Evolutionary conservation across 208 protist species (phyloP).

Genomic region (Trypanosoma mega): DNA sequence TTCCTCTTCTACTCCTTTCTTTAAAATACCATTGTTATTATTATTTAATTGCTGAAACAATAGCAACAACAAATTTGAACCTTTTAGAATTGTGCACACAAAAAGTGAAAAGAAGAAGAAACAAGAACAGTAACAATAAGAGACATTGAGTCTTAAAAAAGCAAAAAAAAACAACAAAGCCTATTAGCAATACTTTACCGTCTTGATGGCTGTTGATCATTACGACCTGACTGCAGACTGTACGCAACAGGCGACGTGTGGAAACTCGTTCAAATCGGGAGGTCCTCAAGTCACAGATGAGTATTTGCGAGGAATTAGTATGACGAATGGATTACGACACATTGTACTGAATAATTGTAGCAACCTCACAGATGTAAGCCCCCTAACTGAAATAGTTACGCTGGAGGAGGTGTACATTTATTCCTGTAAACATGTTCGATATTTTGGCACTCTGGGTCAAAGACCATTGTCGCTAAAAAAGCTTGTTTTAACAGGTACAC

Average conservation of each 20-base stretch:
- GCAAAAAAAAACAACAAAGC: too few species aligned
- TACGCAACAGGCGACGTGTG: neutral
- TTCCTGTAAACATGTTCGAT: constrained; percentile 17
- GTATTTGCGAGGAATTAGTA: constrained; percentile 3
- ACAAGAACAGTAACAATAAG: too few species aligned
- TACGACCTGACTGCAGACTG: too few species aligned
- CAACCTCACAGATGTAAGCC: constrained; percentile 20
- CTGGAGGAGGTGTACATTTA: constrained; percentile 15
- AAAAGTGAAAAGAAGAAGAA: too few species aligned
- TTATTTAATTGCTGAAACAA: too few species aligned
- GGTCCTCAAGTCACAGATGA: constrained; percentile 15
- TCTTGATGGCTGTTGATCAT: too few species aligned
- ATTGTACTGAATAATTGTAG: constrained; percentile 14
- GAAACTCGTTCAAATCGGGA: constrained; percentile 1
- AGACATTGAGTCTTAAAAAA: too few species aligned
- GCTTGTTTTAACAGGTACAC: neutral
- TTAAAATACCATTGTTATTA: too few species aligned
- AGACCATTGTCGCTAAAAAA: neutral
- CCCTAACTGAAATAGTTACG: constrained; percentile 6
- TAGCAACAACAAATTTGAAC: too few species aligned
- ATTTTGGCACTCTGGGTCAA: constrained; percentile 16
- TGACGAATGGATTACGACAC: neutral
- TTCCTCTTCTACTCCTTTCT: too few species aligned
- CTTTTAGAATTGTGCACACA: too few species aligned
- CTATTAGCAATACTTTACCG: too few species aligned